phyloP scores from a whole-genome alignment of 495 filamentous ascomycete species.

The Lophiostoma macrostomum region DNA sequence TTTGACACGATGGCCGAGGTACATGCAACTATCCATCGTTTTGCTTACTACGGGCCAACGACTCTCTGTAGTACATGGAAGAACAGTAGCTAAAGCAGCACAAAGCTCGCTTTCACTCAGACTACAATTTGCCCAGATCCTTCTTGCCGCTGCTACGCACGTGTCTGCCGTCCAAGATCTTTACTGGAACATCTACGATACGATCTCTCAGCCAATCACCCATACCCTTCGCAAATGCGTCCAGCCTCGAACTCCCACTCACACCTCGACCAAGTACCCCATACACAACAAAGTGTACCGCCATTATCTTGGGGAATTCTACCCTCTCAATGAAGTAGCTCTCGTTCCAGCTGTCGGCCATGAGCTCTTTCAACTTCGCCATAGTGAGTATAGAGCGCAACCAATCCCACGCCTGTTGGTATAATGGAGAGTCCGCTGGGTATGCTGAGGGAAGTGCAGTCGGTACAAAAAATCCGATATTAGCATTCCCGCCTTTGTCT shows the following conservation, averaged over 20 bases:
- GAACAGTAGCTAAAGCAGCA: too few relatives aligned
- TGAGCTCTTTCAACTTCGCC: conserved; percentile 32
- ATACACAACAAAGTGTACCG: conserved; percentile 39
- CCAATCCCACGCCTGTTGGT: conserved; percentile 36
- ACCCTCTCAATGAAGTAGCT: conserved; percentile 34
- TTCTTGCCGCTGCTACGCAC: neutral
- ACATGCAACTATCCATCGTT: too few relatives aligned
- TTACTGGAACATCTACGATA: conserved; percentile 28
- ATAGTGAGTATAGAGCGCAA: conserved; percentile 36
- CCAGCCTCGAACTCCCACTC: conserved; percentile 17
- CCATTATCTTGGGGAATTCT: conserved; percentile 36
- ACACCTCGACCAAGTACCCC: conserved; percentile 27
- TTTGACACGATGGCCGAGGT: too few relatives aligned
- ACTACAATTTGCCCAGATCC: neutral
- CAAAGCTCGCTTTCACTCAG: too few relatives aligned
- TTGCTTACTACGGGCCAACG: too few relatives aligned
- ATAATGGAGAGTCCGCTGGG: neutral
- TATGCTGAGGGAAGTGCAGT: conserved; percentile 14
- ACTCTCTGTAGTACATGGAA: too few relatives aligned
- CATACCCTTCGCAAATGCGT: conserved; percentile 27
- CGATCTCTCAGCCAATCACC: conserved; percentile 28
- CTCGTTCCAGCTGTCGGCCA: conserved; percentile 36
- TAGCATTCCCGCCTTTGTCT: conserved; percentile 41
- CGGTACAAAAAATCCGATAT: conserved; percentile 39
- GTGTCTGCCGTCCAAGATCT: conserved; percentile 24